Conservation (phyloP, 2,329 filamentous ascomycete species). For the Aspergillus sp. region DNA sequence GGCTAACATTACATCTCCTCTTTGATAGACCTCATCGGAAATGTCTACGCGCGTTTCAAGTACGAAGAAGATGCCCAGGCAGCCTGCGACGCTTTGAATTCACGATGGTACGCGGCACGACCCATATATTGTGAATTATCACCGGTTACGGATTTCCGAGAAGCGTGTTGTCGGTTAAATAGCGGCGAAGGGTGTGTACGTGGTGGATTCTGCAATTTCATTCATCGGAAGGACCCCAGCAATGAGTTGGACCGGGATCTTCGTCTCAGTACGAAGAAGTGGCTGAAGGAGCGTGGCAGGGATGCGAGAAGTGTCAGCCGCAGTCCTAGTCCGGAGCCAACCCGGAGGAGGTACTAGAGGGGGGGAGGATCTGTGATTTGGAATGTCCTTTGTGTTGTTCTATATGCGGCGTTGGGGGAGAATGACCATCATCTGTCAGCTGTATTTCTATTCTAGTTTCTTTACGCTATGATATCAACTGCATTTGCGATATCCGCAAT, state of each 20-base stretch:
- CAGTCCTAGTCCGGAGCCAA: conserved; percentile 84
- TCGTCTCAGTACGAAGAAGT: conserved; percentile 90
- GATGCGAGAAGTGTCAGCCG: conserved; percentile 80
- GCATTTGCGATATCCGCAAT: background rate
- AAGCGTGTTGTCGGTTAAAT: conserved; percentile 94
- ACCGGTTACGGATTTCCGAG: conserved; percentile 95
- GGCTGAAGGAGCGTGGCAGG: conserved; percentile 79
- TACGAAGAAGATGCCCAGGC: conserved; percentile 95
- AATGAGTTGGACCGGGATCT: conserved; percentile 87
- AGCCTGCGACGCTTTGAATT: conserved; percentile 92
- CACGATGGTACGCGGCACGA: conserved; percentile 92
- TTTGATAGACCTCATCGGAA: conserved; percentile 81
- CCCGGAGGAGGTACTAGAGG: conserved; percentile 67
- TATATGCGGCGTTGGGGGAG: conserved; percentile 24
- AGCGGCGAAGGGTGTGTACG: conserved; percentile 92
- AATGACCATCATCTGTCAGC: conserved; percentile 16
- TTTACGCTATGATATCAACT: conserved; percentile 33
- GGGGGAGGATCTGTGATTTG: conserved; percentile 1
- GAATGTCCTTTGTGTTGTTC: conserved; percentile 15
- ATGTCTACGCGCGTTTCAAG: conserved; percentile 99
- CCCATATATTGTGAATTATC: conserved; percentile 98
- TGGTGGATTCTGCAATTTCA: conserved; percentile 99
- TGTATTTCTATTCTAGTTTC: conserved; percentile 18
- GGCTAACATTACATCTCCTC: conserved; percentile 16
- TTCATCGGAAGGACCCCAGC: conserved; percentile 92